Conservation (phyloP, 768 basidiomycete species). For the Rhizopogon sp. region DNA sequence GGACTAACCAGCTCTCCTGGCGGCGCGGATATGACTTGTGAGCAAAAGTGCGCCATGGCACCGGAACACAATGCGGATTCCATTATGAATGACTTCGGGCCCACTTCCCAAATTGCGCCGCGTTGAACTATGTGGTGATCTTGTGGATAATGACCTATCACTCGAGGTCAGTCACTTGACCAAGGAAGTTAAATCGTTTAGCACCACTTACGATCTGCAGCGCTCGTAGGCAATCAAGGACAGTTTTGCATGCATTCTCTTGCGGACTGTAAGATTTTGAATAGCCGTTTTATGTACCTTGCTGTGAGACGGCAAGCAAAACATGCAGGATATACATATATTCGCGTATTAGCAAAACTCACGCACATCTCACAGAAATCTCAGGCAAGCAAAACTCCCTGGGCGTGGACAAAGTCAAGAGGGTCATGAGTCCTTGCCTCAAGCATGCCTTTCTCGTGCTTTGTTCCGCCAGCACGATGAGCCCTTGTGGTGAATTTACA, state of each 20-base stretch:
- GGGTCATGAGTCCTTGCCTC: constrained; percentile 26
- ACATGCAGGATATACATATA: constrained; percentile 17
- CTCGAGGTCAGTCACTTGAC: constrained; percentile 22
- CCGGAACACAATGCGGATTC: constrained; percentile 14
- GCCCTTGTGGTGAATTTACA: constrained; percentile 26
- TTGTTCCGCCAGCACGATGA: constrained; percentile 21
- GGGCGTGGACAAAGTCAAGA: constrained; percentile 23
- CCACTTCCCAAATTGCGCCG: constrained; percentile 20
- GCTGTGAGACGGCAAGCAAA: constrained; percentile 14
- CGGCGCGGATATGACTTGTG: constrained; percentile 28
- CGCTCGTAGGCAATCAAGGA: constrained; percentile 13
- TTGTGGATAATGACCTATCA: constrained; percentile 2
- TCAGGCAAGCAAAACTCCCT: constrained; percentile 16
- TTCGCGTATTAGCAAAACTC: constrained; percentile 10
- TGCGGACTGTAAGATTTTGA: constrained; percentile 19
- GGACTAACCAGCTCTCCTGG: constrained; percentile 17
- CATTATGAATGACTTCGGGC: constrained; percentile 14
- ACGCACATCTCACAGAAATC: constrained; percentile 21
- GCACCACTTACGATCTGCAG: constrained; percentile 17
- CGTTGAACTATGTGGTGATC: constrained; percentile 12
- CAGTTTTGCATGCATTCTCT: constrained; percentile 7
- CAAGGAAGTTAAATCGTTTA: not conserved
- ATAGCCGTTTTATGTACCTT: constrained; percentile 18
- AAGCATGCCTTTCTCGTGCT: constrained; percentile 22
- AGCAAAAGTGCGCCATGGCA: constrained; percentile 17